Conservation (phyloP, 2,329 filamentous ascomycete species). For the Fusarium nematophilum region DNA sequence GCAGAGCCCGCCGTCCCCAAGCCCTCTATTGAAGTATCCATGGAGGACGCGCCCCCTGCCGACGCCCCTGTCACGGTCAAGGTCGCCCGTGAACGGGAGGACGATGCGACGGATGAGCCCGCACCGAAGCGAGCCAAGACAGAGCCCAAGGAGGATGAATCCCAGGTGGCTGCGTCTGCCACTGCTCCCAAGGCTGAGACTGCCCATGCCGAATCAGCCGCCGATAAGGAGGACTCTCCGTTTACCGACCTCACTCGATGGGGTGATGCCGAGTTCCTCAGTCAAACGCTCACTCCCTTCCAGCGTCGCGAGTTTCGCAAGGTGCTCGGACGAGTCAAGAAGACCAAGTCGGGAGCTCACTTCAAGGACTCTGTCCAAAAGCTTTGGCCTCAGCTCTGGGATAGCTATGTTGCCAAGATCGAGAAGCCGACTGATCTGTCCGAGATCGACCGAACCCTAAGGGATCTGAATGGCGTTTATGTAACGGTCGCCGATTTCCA, state of each 20-base stretch:
- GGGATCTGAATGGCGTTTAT: slow-evolving; percentile 71
- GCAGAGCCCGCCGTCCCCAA: slow-evolving; percentile 42
- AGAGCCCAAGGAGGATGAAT: slow-evolving; percentile 62
- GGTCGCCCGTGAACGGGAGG: slow-evolving; percentile 79
- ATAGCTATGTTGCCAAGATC: slow-evolving; percentile 76
- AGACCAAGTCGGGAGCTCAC: slow-evolving; percentile 81
- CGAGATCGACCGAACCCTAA: slow-evolving; percentile 84
- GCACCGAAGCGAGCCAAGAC: slow-evolving; percentile 85
- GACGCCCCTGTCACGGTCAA: slow-evolving; percentile 61
- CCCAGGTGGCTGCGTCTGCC: slow-evolving; percentile 14
- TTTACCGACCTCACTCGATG: slow-evolving; percentile 52
- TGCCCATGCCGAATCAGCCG: slow-evolving; percentile 39
- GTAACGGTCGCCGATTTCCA: slow-evolving; percentile 76
- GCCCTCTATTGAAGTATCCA: slow-evolving; percentile 57
- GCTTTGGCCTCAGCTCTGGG: slow-evolving; percentile 79
- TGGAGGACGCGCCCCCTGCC: slow-evolving; percentile 59
- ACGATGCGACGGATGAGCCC: slow-evolving; percentile 74
- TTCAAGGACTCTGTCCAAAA: slow-evolving; percentile 84
- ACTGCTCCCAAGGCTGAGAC: slow-evolving; percentile 26
- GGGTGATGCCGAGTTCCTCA: slow-evolving; percentile 56
- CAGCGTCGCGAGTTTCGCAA: slow-evolving; percentile 73
- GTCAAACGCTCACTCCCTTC: slow-evolving; percentile 65
- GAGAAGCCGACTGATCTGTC: slow-evolving; percentile 85
- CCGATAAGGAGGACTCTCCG: slow-evolving; percentile 33
- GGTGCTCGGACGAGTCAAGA: slow-evolving; percentile 80